A percentile compares a stretch with the other conserved stretches of the same genome.
These are phyloP conservation scores for Penicillium diatomitis DNA, from an alignment of 495 filamentous ascomycete species.

Conservation along the genomic window DNA sequence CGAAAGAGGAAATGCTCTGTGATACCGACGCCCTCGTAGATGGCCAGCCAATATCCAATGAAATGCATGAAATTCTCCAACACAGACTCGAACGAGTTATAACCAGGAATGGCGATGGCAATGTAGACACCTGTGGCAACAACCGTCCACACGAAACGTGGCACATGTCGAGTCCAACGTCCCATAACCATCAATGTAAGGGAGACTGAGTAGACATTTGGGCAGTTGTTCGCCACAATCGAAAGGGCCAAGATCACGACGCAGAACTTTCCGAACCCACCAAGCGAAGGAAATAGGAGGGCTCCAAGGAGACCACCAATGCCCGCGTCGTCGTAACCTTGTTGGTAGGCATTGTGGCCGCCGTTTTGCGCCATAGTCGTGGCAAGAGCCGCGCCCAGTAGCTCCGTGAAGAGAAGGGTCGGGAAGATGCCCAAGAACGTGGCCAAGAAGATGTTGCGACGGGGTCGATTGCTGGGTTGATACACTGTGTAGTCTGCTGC, in stretches of 20 bases:
- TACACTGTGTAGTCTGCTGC: conserved; percentile 15
- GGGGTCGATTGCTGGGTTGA: conserved; percentile 12
- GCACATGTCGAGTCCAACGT: conserved; percentile 37
- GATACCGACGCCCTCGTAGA: conserved; percentile 40
- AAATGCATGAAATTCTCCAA: conserved; percentile 46
- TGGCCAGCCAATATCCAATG: conserved; percentile 49
- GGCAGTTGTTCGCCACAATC: conserved; percentile 42
- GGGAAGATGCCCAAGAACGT: conserved; percentile 25
- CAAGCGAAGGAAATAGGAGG: conserved; percentile 37
- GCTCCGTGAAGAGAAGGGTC: conserved; percentile 39
- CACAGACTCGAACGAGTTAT: conserved; percentile 39
- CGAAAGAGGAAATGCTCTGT: conserved; percentile 43
- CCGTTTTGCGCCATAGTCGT: conserved; percentile 36
- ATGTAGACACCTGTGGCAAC: conserved; percentile 43
- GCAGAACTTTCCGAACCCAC: conserved; percentile 48
- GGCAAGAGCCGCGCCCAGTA: conserved; percentile 45
- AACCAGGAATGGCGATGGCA: conserved; percentile 42
- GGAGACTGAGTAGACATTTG: conserved; percentile 35
- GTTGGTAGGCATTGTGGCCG: conserved; percentile 14
- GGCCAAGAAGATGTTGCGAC: conserved; percentile 10
- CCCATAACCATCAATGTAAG: conserved; percentile 49
- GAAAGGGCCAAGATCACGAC: conserved; percentile 44
- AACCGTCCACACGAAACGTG: conserved; percentile 42
- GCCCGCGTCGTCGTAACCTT: conserved; percentile 34
- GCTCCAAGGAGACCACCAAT: conserved; percentile 47